Base-by-base conservation (phyloP, 1,284 basidiomycete species). In the Irpex sp. region DNA sequence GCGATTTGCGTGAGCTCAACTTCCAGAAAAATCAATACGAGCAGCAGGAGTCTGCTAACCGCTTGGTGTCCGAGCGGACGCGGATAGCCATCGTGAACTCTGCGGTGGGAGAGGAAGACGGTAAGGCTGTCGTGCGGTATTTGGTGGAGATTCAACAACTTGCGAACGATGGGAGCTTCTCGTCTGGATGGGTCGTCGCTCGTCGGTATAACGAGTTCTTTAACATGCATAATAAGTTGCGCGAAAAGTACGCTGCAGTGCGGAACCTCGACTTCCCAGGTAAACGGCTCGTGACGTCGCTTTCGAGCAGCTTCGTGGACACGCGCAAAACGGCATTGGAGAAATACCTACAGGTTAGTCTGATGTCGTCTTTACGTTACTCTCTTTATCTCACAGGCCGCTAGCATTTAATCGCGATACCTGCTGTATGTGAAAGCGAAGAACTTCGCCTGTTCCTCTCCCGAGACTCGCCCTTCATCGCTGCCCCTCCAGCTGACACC, bases 191-290 rank as follows among this genome's bases (percentile, higher is more conserved):
- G 97, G 89, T 95, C 31, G 90, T 98, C 2, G 89, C 93, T 4
- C 81, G 96, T 67, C 81, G 97, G 65, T 99, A 97, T 75, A 97
- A 94, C 74, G 96, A 98, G 73, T 99, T 99, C 74, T 85, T 91
- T 70, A 87, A 85, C 60, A 88, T 98, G 82, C 93, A 98, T 73
- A 91, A 88, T 68, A 87, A 88, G 63, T 77, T 99, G 57, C 86
- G 87, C 63, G 93, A 96, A 59, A 84, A 85, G 58, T 90, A 92
- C 71, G 75, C 77, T 1, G 71, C 85, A 6, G 88, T 93, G 21
- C 82, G 86, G 63, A 82, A 81, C 62, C 77, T 96, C 59, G 94
- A 97, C 66, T 92, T 98, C 68, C 96, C 96, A 1, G 91, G 93
- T 0, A 97, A 97, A 75, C 86, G 89, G n/a, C 81, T 97, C 4